Base-by-base conservation (phyloP, 495 filamentous ascomycete genomes). In the Hamigera avellanea region DNA sequence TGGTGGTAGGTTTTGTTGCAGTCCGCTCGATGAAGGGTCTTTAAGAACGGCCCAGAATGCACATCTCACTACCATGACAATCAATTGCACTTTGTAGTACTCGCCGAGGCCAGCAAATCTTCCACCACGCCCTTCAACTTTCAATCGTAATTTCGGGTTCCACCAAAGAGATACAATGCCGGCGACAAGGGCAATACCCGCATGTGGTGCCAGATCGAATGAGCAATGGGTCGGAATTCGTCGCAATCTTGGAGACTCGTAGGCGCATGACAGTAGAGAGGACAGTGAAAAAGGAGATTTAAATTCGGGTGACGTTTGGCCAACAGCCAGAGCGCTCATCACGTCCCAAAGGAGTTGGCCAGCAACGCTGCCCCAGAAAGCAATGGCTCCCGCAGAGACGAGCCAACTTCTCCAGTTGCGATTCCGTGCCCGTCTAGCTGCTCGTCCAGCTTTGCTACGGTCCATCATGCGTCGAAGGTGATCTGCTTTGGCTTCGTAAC, bases 401-500 rank as follows among this genome's bases (percentile, higher is more conserved):
- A 67, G 56, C 40, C 59, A 62, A 31, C 55, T 64, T 43, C 60
- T 76, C 73, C 62, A 82, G 38, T 55, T 69, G 46, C 46, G 61
- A 39, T 41, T 48, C 44, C 49, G 59, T 46, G 44, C 61, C 39
- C 39, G 48, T 39, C 56, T 49, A n/a, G 53, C 56, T 30, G 56
- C 53, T 42, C 64, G 60, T 26, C 54, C 57, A 28, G 55, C 62
- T 46, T 71, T 64, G 40, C 75, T 78, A 42, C 70, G 68, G 26
- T 84, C 75, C 54, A 89, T 75, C 68, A 81, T 72, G 41, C 78
- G 73, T 35, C 81, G 58, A 19, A 91, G 59, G 46, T 83, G 67
- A 52, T 91, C 83, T 14, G 85, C 74, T 53, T 86, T 83, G 8
- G 85, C 86, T 26, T 76, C 78, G 54, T 89, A 89, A 0, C 68